A percentile compares a stretch with the other conserved stretches of the same genome.
phyloP scores from a whole-genome alignment of 2,329 filamentous ascomycete genomes.

The Ophiostoma sp. region DNA sequence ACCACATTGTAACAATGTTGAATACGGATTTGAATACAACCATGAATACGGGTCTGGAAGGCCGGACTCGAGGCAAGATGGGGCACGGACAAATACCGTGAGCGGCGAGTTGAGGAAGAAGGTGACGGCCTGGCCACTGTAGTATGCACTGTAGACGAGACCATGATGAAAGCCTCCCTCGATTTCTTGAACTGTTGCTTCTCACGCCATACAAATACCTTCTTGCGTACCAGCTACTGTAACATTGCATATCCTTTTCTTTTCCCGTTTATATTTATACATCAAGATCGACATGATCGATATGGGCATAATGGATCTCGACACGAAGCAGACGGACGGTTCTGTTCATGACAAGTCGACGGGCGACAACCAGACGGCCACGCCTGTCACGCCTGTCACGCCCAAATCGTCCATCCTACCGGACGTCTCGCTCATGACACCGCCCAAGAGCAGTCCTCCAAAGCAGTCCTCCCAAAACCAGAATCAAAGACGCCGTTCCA shows the following conservation, averaged over 20 bases:
- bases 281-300: neutral
- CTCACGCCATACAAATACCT: conserved; percentile 1
- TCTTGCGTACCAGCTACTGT: neutral
- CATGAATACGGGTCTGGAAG: neutral
- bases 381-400: neutral
- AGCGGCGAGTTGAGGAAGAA: neutral
- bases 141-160: neutral
- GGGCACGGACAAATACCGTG: neutral
- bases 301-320: neutral
- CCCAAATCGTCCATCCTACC: neutral
- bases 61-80: neutral
- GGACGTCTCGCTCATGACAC: neutral
- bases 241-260: neutral
- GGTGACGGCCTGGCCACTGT: neutral
- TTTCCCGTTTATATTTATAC: too few species aligned
- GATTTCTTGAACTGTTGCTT: neutral
- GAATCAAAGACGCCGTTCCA: neutral
- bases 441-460: neutral
- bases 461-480: neutral
- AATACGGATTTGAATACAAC: neutral
- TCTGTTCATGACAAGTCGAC: neutral
- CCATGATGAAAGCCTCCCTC: neutral
- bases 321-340: neutral
- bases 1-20: conserved; percentile 1
- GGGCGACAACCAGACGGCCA: neutral